Conservation (phyloP, 371 early-diverging fungal species). For the Syncephalis fuscata region DNA sequence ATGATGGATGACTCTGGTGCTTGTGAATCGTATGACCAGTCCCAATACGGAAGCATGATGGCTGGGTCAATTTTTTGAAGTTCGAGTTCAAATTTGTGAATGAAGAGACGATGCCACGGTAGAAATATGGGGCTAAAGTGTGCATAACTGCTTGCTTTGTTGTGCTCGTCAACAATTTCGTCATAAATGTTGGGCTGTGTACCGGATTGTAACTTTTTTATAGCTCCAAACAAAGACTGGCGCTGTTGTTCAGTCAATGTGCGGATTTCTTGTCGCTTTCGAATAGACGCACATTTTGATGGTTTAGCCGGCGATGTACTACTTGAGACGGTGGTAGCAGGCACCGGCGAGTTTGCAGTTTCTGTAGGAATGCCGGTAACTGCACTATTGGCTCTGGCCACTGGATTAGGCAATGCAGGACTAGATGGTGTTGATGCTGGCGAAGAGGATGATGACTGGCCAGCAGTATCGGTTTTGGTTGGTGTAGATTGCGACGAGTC, state of each 20-base stretch:
- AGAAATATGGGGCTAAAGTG: slow-evolving; percentile 4
- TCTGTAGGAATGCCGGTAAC: too few relatives aligned
- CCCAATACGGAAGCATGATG: slow-evolving; percentile 7
- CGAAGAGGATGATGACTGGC: too few relatives aligned
- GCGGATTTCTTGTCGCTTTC: neutral
- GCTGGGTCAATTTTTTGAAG: neutral
- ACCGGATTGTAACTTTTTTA: neutral
- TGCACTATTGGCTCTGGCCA: too few relatives aligned
- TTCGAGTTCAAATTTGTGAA: slow-evolving; percentile 2
- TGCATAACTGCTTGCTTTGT: slow-evolving; percentile 1
- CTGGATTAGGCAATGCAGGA: too few relatives aligned
- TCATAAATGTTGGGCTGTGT: neutral
- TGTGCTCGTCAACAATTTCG: neutral
- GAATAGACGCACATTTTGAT: too few relatives aligned
- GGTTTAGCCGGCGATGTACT: too few relatives aligned
- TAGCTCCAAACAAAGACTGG: neutral
- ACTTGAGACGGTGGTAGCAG: too few relatives aligned
- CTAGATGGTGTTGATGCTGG: too few relatives aligned
- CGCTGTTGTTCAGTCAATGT: neutral
- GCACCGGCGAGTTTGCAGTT: too few relatives aligned
- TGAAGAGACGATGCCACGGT: slow-evolving; percentile 5
- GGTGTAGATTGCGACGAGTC: too few relatives aligned
- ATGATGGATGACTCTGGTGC: slow-evolving; percentile 3
- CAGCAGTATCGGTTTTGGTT: too few relatives aligned
- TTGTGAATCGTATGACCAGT: slow-evolving; percentile 7